Evolutionary conservation across 2,329 filamentous ascomycete species (phyloP).

Genomic region (Phyllosticta paracitricarpa): DNA sequence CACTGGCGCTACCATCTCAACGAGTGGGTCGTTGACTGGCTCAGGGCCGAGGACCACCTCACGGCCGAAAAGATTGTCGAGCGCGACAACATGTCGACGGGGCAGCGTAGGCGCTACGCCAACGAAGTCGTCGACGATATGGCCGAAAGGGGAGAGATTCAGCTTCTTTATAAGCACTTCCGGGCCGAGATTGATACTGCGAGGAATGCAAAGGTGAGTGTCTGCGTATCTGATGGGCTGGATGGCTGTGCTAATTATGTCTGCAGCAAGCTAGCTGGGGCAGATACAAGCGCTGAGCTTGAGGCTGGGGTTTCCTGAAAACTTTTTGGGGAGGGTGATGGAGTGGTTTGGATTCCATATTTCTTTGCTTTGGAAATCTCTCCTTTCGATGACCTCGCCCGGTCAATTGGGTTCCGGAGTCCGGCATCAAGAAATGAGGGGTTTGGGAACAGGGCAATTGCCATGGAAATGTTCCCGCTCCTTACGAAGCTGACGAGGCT

Average conservation of each 20-base stretch:
- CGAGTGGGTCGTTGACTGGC: conserved; percentile 55
- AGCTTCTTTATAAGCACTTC: conserved; percentile 55
- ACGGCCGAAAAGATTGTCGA: conserved; percentile 47
- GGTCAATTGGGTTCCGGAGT: not conserved
- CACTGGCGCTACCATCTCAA: conserved; percentile 73
- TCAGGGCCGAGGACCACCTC: conserved; percentile 50
- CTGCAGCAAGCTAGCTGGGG: conserved; percentile 4
- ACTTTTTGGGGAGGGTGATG: not conserved
- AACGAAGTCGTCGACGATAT: conserved; percentile 56
- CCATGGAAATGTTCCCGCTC: no score
- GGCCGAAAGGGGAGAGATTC: conserved; percentile 49
- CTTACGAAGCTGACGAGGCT: not conserved
- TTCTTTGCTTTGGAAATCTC: not conserved
- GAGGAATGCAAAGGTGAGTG: conserved; percentile 28
- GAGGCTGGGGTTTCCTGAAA: not conserved
- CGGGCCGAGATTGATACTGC: conserved; percentile 52
- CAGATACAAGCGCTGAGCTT: not conserved
- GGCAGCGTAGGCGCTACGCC: conserved; percentile 50
- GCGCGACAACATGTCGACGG: conserved; percentile 51
- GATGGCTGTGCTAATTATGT: not conserved
- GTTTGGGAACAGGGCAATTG: no score
- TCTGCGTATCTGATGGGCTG: no score
- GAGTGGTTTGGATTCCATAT: not conserved
- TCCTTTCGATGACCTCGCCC: not conserved
- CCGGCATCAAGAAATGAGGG: no score